Conservation (phyloP, 768 basidiomycete species). For the Goffeauzyma gilvescens region DNA sequence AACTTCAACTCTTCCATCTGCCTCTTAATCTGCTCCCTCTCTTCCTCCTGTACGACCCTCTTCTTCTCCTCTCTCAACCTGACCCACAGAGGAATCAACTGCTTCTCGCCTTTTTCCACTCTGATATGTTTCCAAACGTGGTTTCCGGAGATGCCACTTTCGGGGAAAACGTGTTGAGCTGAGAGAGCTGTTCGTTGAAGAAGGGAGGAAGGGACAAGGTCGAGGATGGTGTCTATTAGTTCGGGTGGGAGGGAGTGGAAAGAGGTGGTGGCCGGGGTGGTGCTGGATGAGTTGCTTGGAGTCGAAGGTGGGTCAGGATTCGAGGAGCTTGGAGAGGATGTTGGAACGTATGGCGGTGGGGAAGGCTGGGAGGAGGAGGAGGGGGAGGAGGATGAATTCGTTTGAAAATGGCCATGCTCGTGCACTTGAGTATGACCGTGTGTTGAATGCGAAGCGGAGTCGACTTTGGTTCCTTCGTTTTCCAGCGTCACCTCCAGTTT, state of each 20-base stretch:
- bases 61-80: slow-evolving; percentile 36
- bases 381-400: neutral
- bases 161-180: slow-evolving; percentile 47
- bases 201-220: slow-evolving; percentile 36
- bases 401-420: neutral
- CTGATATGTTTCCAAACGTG: slow-evolving; percentile 45
- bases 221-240: slow-evolving; percentile 45
- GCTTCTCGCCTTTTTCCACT: slow-evolving; percentile 37
- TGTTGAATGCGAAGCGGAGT: no score
- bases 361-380: neutral
- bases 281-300: neutral
- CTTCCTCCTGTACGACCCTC: neutral
- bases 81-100: slow-evolving; percentile 42
- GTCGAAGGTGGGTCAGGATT: neutral
- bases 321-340: neutral
- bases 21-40: slow-evolving; percentile 8
- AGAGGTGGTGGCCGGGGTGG: neutral
- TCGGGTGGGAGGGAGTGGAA: slow-evolving; percentile 43
- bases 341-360: neutral
- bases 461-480: no score
- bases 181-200: slow-evolving; percentile 43
- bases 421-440: no score
- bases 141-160: slow-evolving; percentile 40
- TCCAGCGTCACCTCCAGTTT: no score
- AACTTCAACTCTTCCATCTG: no score